Base-by-base conservation (phyloP, 371 early-diverging fungal genomes). In the Syncephalastrum monosporum region DNA sequence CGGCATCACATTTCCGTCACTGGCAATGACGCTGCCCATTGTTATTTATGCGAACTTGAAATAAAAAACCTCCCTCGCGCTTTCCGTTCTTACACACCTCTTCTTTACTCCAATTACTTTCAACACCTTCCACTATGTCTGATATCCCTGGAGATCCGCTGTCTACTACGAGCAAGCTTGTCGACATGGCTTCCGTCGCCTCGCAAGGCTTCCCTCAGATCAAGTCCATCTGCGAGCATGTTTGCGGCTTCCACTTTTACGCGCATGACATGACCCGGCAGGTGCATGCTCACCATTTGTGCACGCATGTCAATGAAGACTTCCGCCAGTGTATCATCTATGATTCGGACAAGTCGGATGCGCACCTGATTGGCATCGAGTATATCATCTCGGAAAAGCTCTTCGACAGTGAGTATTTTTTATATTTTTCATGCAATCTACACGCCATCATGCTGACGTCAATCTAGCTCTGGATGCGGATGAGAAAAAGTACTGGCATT, bases 261-360 rank as follows among this genome's bases (percentile, higher is more conserved):
- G 53, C 57, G 4, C 55, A 79, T 47, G 72, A 77, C 46, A 59
- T 59, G 17, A 71, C 61, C 15, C 72, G 77, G 27, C 72, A 75
- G 48, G 64, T 74, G 0, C 69, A 72, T 55, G 71, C 81, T 2
- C 72, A 77, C 53, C 81, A 82, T 50, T 74, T 67, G 41, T 82
- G 82, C 57, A 38, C 66, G 23, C 60, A 67, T 50, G 24, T 81
- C 24, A 74, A 76, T 50, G 74, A 77, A 47, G 76, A 80, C 15
- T 57, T 75, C 16, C 81, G 77, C 17, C 82, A 82, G 63, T 82
- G 82, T 44, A 23, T 82, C 25, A 69, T 82, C 13, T 80, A 82
- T 50, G 81, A 81, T 53, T 59, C 64, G 16, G 55, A 67, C 55
- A 33, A 50, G 7, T 24, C 63, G 33, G 53, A 67, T 47, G 82